A percentile compares a stretch with the other conserved stretches of the same genome.
These are phyloP conservation scores for Scenedesmus sp. DNA, from an alignment of 163 green algal genomes.

Conservation along the genomic window DNA sequence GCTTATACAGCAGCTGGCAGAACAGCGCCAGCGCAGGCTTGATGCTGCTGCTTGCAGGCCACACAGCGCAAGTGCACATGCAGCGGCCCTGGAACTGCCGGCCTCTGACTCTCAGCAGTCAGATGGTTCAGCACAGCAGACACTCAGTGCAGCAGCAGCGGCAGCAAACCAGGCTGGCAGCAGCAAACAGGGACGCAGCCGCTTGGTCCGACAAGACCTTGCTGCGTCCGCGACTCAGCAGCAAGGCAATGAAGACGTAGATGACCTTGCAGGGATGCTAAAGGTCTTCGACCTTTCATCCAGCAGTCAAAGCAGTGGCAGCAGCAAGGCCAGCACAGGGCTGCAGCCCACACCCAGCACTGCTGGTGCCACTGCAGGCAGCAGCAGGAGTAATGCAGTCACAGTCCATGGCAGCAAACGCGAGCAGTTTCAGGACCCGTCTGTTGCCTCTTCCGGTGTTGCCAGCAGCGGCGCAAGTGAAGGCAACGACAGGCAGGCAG, in stretches of 20 bases:
- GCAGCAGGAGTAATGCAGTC: neutral
- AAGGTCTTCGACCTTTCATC: neutral
- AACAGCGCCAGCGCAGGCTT: constrained; percentile 39
- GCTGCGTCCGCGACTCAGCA: neutral
- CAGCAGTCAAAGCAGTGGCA: neutral
- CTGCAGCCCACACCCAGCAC: too few relatives aligned
- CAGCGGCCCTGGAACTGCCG: neutral
- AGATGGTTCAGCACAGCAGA: neutral
- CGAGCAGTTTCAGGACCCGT: neutral
- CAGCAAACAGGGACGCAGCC: neutral
- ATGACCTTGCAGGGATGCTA: constrained; percentile 8
- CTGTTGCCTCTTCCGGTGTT: neutral
- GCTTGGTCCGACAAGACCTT: neutral
- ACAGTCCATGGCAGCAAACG: neutral
- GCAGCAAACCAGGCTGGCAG: neutral
- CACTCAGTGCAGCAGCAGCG: neutral
- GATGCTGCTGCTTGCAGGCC: neutral
- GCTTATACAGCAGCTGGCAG: constrained; percentile 47
- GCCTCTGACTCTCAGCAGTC: neutral
- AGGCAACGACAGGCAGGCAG: neutral
- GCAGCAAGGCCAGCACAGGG: neutral
- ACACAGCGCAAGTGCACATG: neutral
- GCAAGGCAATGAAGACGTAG: neutral
- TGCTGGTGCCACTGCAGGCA: neutral
- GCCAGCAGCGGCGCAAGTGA: neutral